Base-by-base conservation (phyloP, 2,329 filamentous ascomycete genomes). In the Talaromyces marneffei region DNA sequence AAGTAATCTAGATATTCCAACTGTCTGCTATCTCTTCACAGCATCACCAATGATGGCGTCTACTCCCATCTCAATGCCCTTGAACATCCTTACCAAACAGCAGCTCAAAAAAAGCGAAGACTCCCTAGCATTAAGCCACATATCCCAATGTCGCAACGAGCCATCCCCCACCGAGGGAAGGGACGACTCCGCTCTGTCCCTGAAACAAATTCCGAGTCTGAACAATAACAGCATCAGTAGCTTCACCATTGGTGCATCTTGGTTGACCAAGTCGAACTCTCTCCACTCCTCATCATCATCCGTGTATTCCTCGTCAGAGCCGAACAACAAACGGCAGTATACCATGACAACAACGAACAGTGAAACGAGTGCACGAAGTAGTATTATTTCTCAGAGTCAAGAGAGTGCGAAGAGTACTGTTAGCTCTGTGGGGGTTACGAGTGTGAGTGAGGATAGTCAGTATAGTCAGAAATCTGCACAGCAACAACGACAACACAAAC, bases 211-310 rank as follows among this genome's bases (percentile, higher is more conserved):
- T 8, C 10, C 44, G n/a, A 48, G 16, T 7, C 14, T 48, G 9
- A 20, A 5, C 16, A 31, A 31, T 8, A 52, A 50, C 7, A 31
- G n/a, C n/a, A 33, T 23, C 18, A 7, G 8, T 29, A 35, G 20
- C 48, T 33, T 52, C 18, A 14, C n/a, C 18, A 12, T 31, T n/a
- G 48, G 18, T n/a, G 48, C 29, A 14, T 20, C 46, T 31, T 52
- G 46, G 27, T 7, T 33, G 9, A 52, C 29, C 12, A 52, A 33
- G 5, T 29, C 44, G 5, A 27, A 1, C 25, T 48, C 14, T 16
- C n/a, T 4, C 10, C 29, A 52, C 4, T 62, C 60, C 23, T 35
- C 48, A 12, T 48, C 44, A 14, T 62, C 60, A 6, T 62, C 60
- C 1, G 55, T 59, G 1, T 62, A 62, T 27, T 62, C 60, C 1